Conservation (phyloP, 768 basidiomycete species). For the Obba rivulosa region DNA sequence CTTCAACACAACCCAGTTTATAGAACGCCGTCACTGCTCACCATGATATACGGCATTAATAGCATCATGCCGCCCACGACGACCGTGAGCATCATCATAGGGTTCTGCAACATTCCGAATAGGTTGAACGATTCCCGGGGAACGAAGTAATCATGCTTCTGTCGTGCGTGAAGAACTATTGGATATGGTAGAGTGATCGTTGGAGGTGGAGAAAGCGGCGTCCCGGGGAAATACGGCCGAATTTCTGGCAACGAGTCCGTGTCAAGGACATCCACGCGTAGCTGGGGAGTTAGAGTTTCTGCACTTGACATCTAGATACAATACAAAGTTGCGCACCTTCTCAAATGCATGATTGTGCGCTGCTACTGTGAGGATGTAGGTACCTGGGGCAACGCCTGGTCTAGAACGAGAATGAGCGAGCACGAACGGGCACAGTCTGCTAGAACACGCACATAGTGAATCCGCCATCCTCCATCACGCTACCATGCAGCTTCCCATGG, state of each 20-base stretch:
- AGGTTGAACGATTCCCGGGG: slow-evolving; percentile 71
- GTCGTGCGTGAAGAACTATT: slow-evolving; percentile 47
- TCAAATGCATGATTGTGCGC: slow-evolving; percentile 69
- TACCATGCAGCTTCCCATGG: slow-evolving; percentile 46
- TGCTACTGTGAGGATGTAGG: slow-evolving; percentile 62
- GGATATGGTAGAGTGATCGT: slow-evolving; percentile 56
- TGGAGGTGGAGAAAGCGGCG: slow-evolving; percentile 57
- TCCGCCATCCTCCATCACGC: slow-evolving; percentile 50
- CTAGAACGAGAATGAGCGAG: slow-evolving; percentile 29
- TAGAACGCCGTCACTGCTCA: slow-evolving; percentile 24
- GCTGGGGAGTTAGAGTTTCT: slow-evolving; percentile 34
- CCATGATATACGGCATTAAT: slow-evolving; percentile 73
- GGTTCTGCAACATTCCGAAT: slow-evolving; percentile 71
- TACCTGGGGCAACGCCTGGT: slow-evolving; percentile 61
- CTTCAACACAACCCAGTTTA: too few relatives aligned
- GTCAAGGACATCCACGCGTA: slow-evolving; percentile 59
- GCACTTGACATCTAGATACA: neutral
- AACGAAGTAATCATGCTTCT: slow-evolving; percentile 59
- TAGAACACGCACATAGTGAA: slow-evolving; percentile 57
- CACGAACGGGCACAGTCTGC: neutral
- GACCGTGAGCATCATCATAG: slow-evolving; percentile 81
- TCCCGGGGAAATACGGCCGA: slow-evolving; percentile 61
- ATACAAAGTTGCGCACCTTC: slow-evolving; percentile 44
- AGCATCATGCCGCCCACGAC: slow-evolving; percentile 62
- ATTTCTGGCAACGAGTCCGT: slow-evolving; percentile 44